These are phyloP conservation scores for Aspergillus homomorphus DNA, from an alignment of 495 filamentous ascomycete genomes.

Conservation along the genomic window DNA sequence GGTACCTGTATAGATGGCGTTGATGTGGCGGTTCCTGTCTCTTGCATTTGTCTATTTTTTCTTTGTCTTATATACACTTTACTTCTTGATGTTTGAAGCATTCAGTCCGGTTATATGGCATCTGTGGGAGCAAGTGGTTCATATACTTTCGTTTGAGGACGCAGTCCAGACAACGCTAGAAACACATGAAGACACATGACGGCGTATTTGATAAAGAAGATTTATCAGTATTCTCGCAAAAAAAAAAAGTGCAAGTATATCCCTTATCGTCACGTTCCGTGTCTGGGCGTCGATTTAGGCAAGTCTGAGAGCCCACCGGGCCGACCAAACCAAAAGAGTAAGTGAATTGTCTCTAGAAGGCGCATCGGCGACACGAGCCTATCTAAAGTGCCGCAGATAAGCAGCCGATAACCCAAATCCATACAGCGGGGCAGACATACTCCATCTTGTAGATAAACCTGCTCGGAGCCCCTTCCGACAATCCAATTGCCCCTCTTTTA, in stretches of 20 bases:
- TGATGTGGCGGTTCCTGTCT: slow-evolving; percentile 15
- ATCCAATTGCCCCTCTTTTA: neutral
- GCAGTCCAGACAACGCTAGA: neutral
- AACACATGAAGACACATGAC: neutral
- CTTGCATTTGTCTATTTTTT: slow-evolving; percentile 13
- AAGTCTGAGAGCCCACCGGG: neutral
- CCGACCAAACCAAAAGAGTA: neutral
- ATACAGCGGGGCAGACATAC: neutral
- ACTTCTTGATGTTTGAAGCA: neutral
- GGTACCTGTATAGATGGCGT: slow-evolving; percentile 43
- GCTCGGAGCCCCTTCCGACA: too few species aligned
- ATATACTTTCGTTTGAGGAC: neutral
- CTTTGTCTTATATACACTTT: slow-evolving; percentile 18
- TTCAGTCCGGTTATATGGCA: neutral
- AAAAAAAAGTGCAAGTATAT: too few species aligned
- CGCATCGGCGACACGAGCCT: slow-evolving; percentile 10
- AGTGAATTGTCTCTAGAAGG: neutral
- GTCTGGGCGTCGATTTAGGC: neutral
- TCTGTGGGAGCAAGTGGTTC: slow-evolving; percentile 2
- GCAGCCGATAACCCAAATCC: neutral
- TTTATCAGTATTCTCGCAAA: neutral
- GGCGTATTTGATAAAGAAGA: neutral
- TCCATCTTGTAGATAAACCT: too few species aligned
- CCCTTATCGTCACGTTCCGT: neutral
- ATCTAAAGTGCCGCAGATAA: neutral